Percentiles rank a stretch among this genome's conserved stretches.
Evolutionary conservation across 306 rosid genomes (phyloP).

Genomic region (Castanea sativa): DNA sequence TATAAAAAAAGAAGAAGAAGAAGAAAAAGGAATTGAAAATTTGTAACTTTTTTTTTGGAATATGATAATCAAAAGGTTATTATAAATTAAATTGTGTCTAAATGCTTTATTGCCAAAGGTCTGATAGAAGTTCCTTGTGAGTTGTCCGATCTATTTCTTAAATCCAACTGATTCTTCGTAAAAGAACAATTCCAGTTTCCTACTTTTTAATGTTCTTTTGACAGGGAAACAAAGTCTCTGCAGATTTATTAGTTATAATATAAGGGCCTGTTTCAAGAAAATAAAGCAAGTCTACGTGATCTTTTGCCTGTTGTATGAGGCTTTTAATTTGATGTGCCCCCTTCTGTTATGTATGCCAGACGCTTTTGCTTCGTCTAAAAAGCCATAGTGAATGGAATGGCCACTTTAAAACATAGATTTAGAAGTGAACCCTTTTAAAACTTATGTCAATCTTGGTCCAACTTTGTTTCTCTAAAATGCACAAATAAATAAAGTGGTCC

Average conservation of each 20-base stretch:
- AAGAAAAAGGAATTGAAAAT: no score
- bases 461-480: no score
- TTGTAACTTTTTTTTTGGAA: background rate
- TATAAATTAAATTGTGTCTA: background rate
- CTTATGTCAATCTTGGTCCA: no score
- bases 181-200: background rate
- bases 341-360: no score
- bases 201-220: no score
- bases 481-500: no score
- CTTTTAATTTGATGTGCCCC: background rate
- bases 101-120: background rate
- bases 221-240: no score
- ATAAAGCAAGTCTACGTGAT: slow-evolving; percentile 27
- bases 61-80: background rate
- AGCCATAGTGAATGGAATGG: no score
- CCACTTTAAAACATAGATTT: no score
- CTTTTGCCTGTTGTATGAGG: slow-evolving; percentile 25
- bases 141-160: background rate
- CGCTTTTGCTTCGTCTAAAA: no score
- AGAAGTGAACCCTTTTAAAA: no score
- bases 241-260: no score
- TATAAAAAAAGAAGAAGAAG: background rate
- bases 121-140: background rate
- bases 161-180: background rate
- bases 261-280: background rate